Conservation (phyloP, 2,329 filamentous ascomycete genomes). For the Fusarium chuoi region DNA sequence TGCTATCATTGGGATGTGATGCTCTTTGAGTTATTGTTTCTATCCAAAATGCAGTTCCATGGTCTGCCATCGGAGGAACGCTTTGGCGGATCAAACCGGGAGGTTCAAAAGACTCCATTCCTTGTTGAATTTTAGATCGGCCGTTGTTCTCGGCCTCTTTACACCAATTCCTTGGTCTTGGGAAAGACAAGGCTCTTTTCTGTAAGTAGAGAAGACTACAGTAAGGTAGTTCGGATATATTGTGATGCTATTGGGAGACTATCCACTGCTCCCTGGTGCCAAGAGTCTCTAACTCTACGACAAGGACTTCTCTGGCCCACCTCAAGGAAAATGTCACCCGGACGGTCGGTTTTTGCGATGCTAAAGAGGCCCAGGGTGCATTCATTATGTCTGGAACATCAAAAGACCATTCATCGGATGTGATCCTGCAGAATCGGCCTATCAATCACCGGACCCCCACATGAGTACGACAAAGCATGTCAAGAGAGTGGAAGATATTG, state of each 20-base stretch:
- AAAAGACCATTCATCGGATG: background rate
- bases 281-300: background rate
- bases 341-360: background rate
- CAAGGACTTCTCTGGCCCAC: background rate
- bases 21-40: background rate
- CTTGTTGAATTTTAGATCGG: background rate
- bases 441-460: background rate
- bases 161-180: background rate
- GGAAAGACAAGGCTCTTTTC: background rate
- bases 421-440: background rate
- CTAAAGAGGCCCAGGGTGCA: background rate
- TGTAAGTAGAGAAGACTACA: background rate
- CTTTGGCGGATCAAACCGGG: background rate
- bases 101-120: background rate
- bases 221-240: background rate
- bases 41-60: background rate
- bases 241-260: background rate
- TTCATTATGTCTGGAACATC: background rate
- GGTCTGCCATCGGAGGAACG: background rate
- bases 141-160: background rate
- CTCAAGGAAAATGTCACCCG: background rate
- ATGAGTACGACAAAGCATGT: background rate
- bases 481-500: background rate
- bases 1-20: background rate
- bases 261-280: background rate